Conservation (phyloP, 2,329 filamentous ascomycete species). For the Fusarium algeriense region DNA sequence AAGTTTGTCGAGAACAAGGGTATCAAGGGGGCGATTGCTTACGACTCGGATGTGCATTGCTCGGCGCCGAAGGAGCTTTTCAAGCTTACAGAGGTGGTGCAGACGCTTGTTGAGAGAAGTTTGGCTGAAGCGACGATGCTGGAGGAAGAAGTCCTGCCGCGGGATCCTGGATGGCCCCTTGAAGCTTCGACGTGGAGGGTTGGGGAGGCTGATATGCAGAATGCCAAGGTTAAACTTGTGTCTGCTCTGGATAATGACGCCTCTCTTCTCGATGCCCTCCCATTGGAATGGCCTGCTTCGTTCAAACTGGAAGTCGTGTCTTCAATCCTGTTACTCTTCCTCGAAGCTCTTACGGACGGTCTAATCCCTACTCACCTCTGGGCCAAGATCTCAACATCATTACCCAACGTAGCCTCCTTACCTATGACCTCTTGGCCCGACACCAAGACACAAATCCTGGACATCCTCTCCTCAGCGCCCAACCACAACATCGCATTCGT, state of each 20-base stretch:
- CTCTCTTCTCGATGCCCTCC: constrained; percentile 71
- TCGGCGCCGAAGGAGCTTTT: constrained; percentile 92
- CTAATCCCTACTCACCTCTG: constrained; percentile 79
- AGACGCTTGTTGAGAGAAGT: constrained; percentile 66
- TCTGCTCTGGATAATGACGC: constrained; percentile 80
- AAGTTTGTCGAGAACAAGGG: constrained; percentile 56
- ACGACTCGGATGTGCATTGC: constrained; percentile 72
- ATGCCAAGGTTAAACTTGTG: constrained; percentile 57
- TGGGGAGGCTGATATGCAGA: constrained; percentile 40
- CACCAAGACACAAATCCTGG: constrained; percentile 71
- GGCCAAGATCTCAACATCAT: constrained; percentile 72
- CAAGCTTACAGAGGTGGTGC: constrained; percentile 84
- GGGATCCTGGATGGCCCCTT: constrained; percentile 72
- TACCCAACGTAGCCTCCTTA: constrained; percentile 56
- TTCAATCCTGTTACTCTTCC: constrained; percentile 79
- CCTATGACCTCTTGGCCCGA: constrained; percentile 52
- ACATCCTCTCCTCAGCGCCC: constrained; percentile 77
- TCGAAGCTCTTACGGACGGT: constrained; percentile 81
- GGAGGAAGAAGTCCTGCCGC: constrained; percentile 64
- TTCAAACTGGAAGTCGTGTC: constrained; percentile 81
- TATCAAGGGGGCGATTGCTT: constrained; percentile 64
- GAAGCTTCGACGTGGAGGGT: constrained; percentile 56
- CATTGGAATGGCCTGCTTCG: constrained; percentile 71
- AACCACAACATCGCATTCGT: constrained; percentile 91
- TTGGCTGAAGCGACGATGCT: constrained; percentile 73